Conservation (phyloP, 2,329 filamentous ascomycete genomes). For the Celoporthe dispersa region DNA sequence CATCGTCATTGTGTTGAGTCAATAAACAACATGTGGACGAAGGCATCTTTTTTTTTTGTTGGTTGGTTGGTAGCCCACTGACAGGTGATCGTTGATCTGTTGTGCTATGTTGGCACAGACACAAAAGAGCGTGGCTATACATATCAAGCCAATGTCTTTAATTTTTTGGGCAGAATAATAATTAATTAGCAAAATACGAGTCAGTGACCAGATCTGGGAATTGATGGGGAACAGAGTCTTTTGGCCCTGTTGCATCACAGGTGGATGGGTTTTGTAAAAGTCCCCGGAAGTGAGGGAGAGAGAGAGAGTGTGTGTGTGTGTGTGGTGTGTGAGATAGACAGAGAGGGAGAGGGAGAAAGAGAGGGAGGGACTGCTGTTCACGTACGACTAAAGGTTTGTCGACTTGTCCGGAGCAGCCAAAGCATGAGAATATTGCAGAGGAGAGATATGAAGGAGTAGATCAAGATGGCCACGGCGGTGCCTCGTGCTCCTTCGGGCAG, state of each 20-base stretch:
- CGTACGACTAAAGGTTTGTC: slow-evolving; percentile 17
- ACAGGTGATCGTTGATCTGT: slow-evolving; percentile 21
- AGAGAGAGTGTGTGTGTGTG: too few relatives aligned
- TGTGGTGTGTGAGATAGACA: too few relatives aligned
- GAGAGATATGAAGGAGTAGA: slow-evolving; percentile 17
- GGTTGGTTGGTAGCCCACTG: background rate
- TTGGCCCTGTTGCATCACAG: background rate
- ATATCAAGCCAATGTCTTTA: slow-evolving; percentile 23
- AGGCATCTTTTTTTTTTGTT: background rate
- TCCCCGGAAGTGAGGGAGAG: background rate
- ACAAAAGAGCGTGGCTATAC: slow-evolving; percentile 9
- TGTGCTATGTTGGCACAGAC: slow-evolving; percentile 13
- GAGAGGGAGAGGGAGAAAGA: too few relatives aligned
- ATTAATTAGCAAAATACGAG: background rate
- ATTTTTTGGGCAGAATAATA: background rate
- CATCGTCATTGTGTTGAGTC: too few relatives aligned
- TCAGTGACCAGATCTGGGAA: background rate
- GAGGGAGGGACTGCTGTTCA: background rate
- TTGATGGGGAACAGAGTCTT: background rate
- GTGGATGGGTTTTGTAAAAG: background rate
- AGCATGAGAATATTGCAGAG: slow-evolving; percentile 21
- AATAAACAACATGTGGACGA: background rate
- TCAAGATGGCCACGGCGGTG: slow-evolving; percentile 11
- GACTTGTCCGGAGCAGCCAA: slow-evolving; percentile 21
- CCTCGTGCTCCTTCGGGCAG: slow-evolving; percentile 13